Conservation (phyloP, 495 filamentous ascomycete species). For the Delitschia confertaspora region DNA sequence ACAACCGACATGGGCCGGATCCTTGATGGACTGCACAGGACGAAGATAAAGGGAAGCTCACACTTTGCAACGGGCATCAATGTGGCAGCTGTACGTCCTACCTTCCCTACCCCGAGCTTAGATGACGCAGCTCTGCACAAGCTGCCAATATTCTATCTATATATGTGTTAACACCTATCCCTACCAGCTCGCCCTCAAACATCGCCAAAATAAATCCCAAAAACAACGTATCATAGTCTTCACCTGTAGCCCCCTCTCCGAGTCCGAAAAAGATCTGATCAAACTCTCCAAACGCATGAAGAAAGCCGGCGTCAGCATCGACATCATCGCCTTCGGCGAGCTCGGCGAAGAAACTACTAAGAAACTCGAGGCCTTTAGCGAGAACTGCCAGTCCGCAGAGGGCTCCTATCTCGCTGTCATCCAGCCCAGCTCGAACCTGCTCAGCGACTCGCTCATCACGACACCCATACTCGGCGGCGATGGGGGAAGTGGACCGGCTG, state of each 20-base stretch:
- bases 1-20: conserved; percentile 94
- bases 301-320: conserved; percentile 85
- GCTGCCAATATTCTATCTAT: conserved; percentile 5
- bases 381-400: conserved; percentile 79
- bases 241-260: conserved; percentile 81
- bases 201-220: conserved; percentile 93
- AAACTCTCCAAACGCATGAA: conserved; percentile 97
- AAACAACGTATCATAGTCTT: conserved; percentile 92
- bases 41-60: conserved; percentile 79
- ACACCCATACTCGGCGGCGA: conserved; percentile 83
- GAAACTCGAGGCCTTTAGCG: conserved; percentile 88
- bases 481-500: conserved; percentile 42
- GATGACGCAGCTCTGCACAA: too few relatives aligned
- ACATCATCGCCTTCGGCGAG: conserved; percentile 91
- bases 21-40: conserved; percentile 82
- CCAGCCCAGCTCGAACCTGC: conserved; percentile 78
- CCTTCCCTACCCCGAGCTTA: too few relatives aligned
- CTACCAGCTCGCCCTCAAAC: conserved; percentile 98
- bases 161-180: conserved; percentile 1
- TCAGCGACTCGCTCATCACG: conserved; percentile 87
- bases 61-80: conserved; percentile 90
- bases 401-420: conserved; percentile 87
- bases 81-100: conserved; percentile 81
- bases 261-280: conserved; percentile 78
- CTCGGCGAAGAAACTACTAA: conserved; percentile 80